Evolutionary conservation across 371 early-diverging fungal species (phyloP), one percentile per base, ranked within the genome.

Genomic region (Apophysomyces variabilis): DNA sequence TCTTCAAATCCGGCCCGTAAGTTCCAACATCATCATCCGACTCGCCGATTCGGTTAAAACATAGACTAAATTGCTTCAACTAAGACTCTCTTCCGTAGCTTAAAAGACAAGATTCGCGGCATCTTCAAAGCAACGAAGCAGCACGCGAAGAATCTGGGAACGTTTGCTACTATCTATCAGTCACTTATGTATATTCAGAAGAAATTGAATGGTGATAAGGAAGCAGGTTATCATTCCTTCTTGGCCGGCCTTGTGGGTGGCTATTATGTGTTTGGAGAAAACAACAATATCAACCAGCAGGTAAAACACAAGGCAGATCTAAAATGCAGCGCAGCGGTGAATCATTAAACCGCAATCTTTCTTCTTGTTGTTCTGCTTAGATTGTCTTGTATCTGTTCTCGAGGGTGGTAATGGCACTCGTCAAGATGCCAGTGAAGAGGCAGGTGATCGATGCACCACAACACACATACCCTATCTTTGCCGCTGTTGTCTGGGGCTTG

Each of bases 201-300:
- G 50, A 74, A 90, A 41, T 65, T 89, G 54, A 84, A 88, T 47
- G 87, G 84, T 13, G 88, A 85, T 61, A 93, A 95, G 71, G 92
- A 96, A 76, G 83, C 85, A 37, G 84, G 83, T 43, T 47, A 84
- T 47, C 95, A 97, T 71, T 79, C 96, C 18, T 98, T 98, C 74
- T 64, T 96, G 45, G 94, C 97, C 9, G 99, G 99, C 41, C 72
- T 92, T 18, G 77, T 96, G n/a, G 98, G 98, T n/a, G 98, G 98
- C 1, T 96, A 96, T 76, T 82, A 92, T 76, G 90, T 98, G 14
- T 98, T 97, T 87, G 95, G 96, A 56, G 90, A 93, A 68, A 95
- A 97, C 72, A 97, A 92, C 71, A 89, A 86, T 73, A 90, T 97
- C 75, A 98, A 98, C 79, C 92, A 96, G 71, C 98, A 96, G 90